Percentiles rank a stretch among this genome's conserved stretches.
These are phyloP conservation scores for Ophiocordyceps polyrhachis-furcata DNA, from an alignment of 2,329 filamentous ascomycete species.

Conservation along the genomic window DNA sequence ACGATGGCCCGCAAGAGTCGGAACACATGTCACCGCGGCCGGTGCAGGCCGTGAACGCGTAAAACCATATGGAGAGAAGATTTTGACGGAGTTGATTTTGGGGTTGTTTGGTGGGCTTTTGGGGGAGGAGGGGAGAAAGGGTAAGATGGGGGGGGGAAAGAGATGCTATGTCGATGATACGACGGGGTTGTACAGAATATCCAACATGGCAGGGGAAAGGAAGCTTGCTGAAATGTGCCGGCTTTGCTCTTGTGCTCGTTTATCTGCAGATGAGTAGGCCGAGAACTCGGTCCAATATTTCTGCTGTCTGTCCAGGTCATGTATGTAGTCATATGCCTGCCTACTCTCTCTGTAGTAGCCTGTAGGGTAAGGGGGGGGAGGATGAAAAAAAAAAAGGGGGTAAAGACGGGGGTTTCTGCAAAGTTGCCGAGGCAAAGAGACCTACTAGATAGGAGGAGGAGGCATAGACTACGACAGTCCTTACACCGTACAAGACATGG, in stretches of 20 bases:
- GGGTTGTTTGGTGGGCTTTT: too few species aligned
- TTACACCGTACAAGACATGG: too few species aligned
- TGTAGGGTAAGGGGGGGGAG: too few species aligned
- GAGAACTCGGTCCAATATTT: not conserved
- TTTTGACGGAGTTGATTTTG: too few species aligned
- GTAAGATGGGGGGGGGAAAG: not conserved
- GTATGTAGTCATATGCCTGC: too few species aligned
- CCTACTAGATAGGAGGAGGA: too few species aligned
- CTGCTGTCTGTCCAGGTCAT: too few species aligned
- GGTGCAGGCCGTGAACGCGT: slow-evolving; percentile 16
- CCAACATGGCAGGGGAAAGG: not conserved
- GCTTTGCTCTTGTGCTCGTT: not conserved
- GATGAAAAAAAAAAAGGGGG: too few species aligned
- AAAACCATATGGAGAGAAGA: slow-evolving; percentile 2
- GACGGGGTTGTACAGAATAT: not conserved
- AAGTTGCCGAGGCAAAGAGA: too few species aligned
- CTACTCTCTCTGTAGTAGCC: too few species aligned
- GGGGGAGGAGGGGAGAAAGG: not conserved
- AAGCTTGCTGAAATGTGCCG: not conserved
- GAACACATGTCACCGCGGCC: slow-evolving; percentile 12
- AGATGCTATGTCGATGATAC: not conserved
- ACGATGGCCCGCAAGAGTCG: slow-evolving; percentile 11
- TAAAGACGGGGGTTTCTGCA: too few species aligned
- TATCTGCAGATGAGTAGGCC: not conserved
- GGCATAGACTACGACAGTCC: too few species aligned